Evolutionary conservation across 1,284 basidiomycete genomes (phyloP).

Genomic region (Pseudomicrostroma phylloplanum): DNA sequence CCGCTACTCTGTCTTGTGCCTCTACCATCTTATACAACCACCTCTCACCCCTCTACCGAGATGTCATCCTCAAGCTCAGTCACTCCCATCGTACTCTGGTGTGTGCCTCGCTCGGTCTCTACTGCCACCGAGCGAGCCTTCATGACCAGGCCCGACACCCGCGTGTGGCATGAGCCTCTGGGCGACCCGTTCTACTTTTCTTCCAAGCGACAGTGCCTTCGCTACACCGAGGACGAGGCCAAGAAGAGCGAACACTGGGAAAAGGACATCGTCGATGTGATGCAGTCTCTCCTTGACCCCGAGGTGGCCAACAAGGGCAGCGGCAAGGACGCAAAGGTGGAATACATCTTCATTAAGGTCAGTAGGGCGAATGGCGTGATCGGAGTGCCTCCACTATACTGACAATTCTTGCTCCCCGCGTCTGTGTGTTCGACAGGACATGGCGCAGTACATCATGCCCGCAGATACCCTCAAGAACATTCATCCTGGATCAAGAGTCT

Average conservation of each 20-base stretch:
- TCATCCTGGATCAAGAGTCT: slow-evolving; percentile 36
- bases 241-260: slow-evolving; percentile 26
- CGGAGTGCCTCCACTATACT: background rate
- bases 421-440: slow-evolving; percentile 20
- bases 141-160: slow-evolving; percentile 39
- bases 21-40: background rate
- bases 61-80: background rate
- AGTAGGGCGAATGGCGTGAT: slow-evolving; percentile 1
- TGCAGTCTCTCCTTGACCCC: slow-evolving; percentile 19
- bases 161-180: slow-evolving; percentile 40
- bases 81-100: slow-evolving; percentile 18
- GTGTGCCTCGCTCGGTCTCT: slow-evolving; percentile 31
- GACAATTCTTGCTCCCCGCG: background rate
- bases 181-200: slow-evolving; percentile 37
- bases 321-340: slow-evolving; percentile 22
- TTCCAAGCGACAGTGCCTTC: slow-evolving; percentile 16
- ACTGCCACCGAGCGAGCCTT: slow-evolving; percentile 44
- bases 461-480: slow-evolving; percentile 27
- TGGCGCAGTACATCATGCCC: slow-evolving; percentile 44
- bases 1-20: background rate
- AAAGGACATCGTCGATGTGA: slow-evolving; percentile 25
- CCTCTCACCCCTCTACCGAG: too few relatives aligned
- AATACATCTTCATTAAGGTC: slow-evolving; percentile 41
- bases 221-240: slow-evolving; percentile 35
- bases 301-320: slow-evolving; percentile 13